These are phyloP conservation scores for Brettanomyces nanus DNA, from an alignment of 805 yeast species.

Conservation along the genomic window DNA sequence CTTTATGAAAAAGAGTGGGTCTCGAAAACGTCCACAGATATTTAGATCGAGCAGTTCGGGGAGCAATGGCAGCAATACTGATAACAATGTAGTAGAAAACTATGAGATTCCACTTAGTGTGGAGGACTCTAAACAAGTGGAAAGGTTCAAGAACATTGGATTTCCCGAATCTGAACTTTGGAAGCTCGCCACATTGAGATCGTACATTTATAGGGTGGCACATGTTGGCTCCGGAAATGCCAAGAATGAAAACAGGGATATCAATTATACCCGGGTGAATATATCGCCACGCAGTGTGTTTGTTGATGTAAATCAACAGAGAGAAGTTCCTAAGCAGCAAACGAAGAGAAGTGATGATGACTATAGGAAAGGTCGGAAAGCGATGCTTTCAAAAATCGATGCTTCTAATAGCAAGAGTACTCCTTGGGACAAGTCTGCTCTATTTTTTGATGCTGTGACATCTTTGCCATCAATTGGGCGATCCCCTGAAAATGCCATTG, in stretches of 20 bases:
- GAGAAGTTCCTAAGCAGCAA: conserved; percentile 13
- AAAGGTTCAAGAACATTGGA: conserved; percentile 65
- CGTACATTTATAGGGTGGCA: conserved; percentile 56
- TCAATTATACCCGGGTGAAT: conserved; percentile 12
- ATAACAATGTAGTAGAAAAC: conserved; percentile 31
- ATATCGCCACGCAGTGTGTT: conserved; percentile 44
- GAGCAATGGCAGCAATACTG: conserved; percentile 7
- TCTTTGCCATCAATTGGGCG: conserved; percentile 7
- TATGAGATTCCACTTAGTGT: conserved; percentile 46
- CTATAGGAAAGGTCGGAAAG: too few species aligned
- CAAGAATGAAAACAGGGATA: not conserved
- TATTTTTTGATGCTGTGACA: not conserved
- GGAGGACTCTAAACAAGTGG: conserved; percentile 69
- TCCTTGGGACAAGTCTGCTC: not conserved
- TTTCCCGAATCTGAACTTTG: conserved; percentile 65
- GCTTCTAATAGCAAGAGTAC: too few species aligned
- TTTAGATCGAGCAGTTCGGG: conserved; percentile 10
- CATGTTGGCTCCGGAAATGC: conserved; percentile 29
- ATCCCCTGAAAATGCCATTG: conserved; percentile 16
- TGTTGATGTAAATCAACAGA: conserved; percentile 32
- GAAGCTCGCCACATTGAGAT: conserved; percentile 69
- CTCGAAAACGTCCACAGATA: conserved; percentile 5
- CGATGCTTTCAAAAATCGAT: too few species aligned
- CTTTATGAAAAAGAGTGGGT: conserved; percentile 21
- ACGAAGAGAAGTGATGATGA: too few species aligned